Percentiles rank a stretch among this genome's conserved stretches.
These are phyloP conservation scores for Eurotiales sp. DNA, from an alignment of 2,329 filamentous ascomycete genomes.

Conservation along the genomic window DNA sequence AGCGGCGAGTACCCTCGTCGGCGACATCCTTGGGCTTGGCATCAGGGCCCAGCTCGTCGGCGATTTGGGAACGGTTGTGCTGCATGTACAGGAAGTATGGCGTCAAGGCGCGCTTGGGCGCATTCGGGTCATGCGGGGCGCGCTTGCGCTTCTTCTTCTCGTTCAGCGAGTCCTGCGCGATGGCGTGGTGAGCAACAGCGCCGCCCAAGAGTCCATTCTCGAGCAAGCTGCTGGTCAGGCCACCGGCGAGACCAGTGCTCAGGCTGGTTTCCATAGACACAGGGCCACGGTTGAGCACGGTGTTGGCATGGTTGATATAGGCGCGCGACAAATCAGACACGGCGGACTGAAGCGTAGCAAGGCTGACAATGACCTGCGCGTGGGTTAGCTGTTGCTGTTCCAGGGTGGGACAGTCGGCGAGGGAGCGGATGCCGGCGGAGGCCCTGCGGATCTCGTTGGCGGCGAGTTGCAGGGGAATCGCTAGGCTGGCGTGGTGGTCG, in stretches of 20 bases:
- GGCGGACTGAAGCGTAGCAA: conserved; percentile 73
- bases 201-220: conserved; percentile 42
- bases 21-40: conserved; percentile 82
- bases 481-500: conserved; percentile 1
- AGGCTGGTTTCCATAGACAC: conserved; percentile 52
- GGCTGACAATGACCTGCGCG: conserved; percentile 67
- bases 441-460: conserved; percentile 13
- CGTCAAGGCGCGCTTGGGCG: conserved; percentile 88
- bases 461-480: conserved; percentile 3
- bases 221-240: conserved; percentile 41
- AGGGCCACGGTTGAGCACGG: conserved; percentile 64
- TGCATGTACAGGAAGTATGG: conserved; percentile 96
- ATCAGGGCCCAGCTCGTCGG: conserved; percentile 68
- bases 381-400: conserved; percentile 24
- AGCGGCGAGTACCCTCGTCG: conserved; percentile 80
- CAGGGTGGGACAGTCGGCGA: background rate
- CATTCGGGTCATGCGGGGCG: conserved; percentile 82
- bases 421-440: conserved; percentile 9
- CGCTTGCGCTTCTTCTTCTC: conserved; percentile 89
- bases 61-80: conserved; percentile 77
- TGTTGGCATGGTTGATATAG: conserved; percentile 84
- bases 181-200: conserved; percentile 28
- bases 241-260: conserved; percentile 34
- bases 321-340: conserved; percentile 76
- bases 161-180: conserved; percentile 37